Percentiles rank a stretch among this genome's conserved stretches.
Evolutionary conservation across 495 filamentous ascomycete species (phyloP).

Genomic region (Penicillium coprophilum): DNA sequence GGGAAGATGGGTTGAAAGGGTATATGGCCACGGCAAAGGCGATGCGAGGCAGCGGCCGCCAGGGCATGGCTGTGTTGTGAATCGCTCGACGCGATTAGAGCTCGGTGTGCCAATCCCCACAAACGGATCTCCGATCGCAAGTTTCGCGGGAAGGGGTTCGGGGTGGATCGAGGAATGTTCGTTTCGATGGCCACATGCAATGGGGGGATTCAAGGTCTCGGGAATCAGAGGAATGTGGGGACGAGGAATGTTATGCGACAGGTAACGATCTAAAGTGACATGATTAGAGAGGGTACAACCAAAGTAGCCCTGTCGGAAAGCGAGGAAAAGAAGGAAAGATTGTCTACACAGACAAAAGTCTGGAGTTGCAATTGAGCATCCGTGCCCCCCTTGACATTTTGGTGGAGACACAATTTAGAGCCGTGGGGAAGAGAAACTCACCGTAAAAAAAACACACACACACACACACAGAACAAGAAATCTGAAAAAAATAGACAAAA

Average conservation of each 20-base stretch:
- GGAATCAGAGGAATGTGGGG: slow-evolving; percentile 13
- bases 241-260: slow-evolving; percentile 24
- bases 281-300: slow-evolving; percentile 21
- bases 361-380: slow-evolving; percentile 21
- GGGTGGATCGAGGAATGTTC: slow-evolving; percentile 25
- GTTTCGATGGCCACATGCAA: slow-evolving; percentile 37
- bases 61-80: slow-evolving; percentile 68
- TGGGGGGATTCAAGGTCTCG: slow-evolving; percentile 11
- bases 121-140: slow-evolving; percentile 21
- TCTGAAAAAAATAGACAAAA: background rate
- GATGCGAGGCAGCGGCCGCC: slow-evolving; percentile 94
- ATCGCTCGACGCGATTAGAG: slow-evolving; percentile 7
- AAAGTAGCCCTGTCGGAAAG: slow-evolving; percentile 6
- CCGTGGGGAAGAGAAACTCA: slow-evolving; percentile 25
- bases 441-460: slow-evolving; percentile 1
- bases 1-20: slow-evolving; percentile 81
- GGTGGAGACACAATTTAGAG: slow-evolving; percentile 26
- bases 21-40: slow-evolving; percentile 95
- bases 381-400: slow-evolving; percentile 28
- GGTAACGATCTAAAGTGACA: slow-evolving; percentile 23
- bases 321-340: slow-evolving; percentile 5
- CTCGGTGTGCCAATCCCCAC: slow-evolving; percentile 18
- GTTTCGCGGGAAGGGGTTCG: slow-evolving; percentile 6
- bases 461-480: background rate
- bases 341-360: slow-evolving; percentile 12